Percentiles rank a stretch among this genome's conserved stretches.
phyloP scores from a whole-genome alignment of 768 basidiomycete genomes.

The Flagelloscypha sp. region DNA sequence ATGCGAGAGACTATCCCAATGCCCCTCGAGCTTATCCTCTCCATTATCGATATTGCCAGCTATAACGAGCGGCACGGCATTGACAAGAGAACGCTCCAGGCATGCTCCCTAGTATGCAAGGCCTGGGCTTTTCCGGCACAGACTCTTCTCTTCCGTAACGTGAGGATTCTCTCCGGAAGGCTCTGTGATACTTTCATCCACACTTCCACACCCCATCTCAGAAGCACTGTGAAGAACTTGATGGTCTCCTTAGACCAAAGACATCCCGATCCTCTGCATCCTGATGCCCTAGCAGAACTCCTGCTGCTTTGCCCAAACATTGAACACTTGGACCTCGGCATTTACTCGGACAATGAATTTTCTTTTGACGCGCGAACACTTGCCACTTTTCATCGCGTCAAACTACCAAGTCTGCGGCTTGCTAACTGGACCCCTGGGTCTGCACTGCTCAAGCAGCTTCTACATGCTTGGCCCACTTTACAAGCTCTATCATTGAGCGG shows the following conservation, averaged over 20 bases:
- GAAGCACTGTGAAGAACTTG: conserved; percentile 45
- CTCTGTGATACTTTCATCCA: conserved; percentile 52
- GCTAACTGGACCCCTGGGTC: conserved; percentile 66
- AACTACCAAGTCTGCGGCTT: conserved; percentile 45
- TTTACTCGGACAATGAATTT: conserved; percentile 54
- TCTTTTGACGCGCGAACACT: conserved; percentile 48
- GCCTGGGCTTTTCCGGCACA: conserved; percentile 61
- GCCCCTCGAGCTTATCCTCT: conserved; percentile 56
- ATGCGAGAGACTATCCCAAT: conserved; percentile 21
- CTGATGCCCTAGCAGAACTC: conserved; percentile 49
- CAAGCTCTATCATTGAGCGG: conserved; percentile 50
- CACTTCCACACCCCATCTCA: conserved; percentile 36
- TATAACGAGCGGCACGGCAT: conserved; percentile 27
- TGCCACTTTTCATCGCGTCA: conserved; percentile 43
- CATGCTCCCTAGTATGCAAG: conserved; percentile 57
- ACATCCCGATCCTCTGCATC: conserved; percentile 50
- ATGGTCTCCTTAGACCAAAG: conserved; percentile 57
- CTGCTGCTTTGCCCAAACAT: conserved; percentile 55
- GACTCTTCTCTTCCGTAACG: conserved; percentile 52
- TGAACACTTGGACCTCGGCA: conserved; percentile 42
- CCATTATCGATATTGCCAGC: conserved; percentile 53
- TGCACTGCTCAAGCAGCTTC: conserved; percentile 48
- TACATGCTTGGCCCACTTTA: conserved; percentile 55
- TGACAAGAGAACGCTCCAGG: conserved; percentile 35
- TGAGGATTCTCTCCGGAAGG: conserved; percentile 44